A percentile compares a stretch with the other conserved stretches of the same genome.
Evolutionary conservation across 2,329 filamentous ascomycete species (phyloP).

Genomic region (Grosmannia serpens): DNA sequence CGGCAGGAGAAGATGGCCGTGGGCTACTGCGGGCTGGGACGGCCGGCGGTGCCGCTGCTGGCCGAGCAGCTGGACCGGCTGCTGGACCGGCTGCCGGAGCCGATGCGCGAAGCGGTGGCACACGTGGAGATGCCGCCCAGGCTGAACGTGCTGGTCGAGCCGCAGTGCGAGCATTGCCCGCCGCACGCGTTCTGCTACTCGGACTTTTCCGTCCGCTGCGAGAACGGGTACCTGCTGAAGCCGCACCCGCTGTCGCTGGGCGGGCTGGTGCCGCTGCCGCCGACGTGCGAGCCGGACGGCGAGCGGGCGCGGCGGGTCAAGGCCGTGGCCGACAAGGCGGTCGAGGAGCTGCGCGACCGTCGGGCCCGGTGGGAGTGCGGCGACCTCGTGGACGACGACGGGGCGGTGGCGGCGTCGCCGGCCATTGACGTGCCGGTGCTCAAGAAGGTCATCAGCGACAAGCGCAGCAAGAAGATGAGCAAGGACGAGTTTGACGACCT

Average conservation of each 20-base stretch:
- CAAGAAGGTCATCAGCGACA: constrained; percentile 63
- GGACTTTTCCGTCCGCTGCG: constrained; percentile 67
- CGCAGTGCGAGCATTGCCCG: constrained; percentile 83
- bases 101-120: constrained; percentile 20
- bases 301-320: constrained; percentile 83
- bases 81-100: constrained; percentile 26
- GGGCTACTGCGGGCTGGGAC: constrained; percentile 83
- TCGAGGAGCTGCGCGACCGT: constrained; percentile 76
- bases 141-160: constrained; percentile 56
- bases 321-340: constrained; percentile 73
- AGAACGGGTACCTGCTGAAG: constrained; percentile 75
- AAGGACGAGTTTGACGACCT: constrained; percentile 88
- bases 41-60: constrained; percentile 39
- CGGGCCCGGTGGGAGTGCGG: constrained; percentile 88
- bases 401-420: constrained; percentile 46
- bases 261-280: constrained; percentile 72
- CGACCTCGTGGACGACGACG: constrained; percentile 51
- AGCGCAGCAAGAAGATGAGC: constrained; percentile 71
- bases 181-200: constrained; percentile 80
- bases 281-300: constrained; percentile 89
- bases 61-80: constrained; percentile 24
- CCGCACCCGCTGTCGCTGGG: constrained; percentile 73
- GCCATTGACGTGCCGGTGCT: constrained; percentile 57
- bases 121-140: constrained; percentile 53
- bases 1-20: constrained; percentile 92